Base-by-base conservation (phyloP, 768 basidiomycete genomes). In the Hemileccinum rubropunctum region DNA sequence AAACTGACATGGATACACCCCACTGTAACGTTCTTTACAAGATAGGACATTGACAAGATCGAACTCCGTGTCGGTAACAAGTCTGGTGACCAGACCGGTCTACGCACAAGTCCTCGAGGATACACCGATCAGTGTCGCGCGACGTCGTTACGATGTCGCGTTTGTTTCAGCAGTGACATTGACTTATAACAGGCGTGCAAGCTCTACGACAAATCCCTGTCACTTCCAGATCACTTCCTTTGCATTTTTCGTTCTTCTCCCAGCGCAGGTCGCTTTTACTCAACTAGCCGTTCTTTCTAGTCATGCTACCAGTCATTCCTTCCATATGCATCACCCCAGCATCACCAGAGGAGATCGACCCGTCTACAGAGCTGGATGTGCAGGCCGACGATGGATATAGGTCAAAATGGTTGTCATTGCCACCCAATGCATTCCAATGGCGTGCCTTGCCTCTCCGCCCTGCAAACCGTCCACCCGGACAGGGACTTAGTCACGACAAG, bases 321-420 rank as follows among this genome's bases (percentile, higher is more conserved):
- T 73, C 78, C 54, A 90, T 91, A 58, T 78, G 75, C 58, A 80
- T 91, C 61, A 88, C 84, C 18, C 80, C 75, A 30, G 80, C 87
- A 42, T 80, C 83, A 3, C 79, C 79, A n/a, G 73, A 78, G 56
- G 76, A 78, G 43, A 65, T 69, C 37, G 47, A 61, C 28, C 57
- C 69, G 28, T 35, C 57, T 40, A 63, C 49, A 62, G 53, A 52
- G 64, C 50, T 48, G 64, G 42, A 54, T 53, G 56, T 64, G 9
- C 28, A 30, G 6, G 73, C 76, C 45, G 75, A 76, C 32, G 78
- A 84, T 65, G 66, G 71, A 51, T 85, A 80, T 63, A 74, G 84
- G 58, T 72, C 82, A n/a, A 67, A 70, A 15, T 77, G 78, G 59
- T 68, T 87, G 51, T 79, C 46, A 79, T 82, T 47, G 76, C 79